A percentile compares a stretch with the other conserved stretches of the same genome.
phyloP scores from a whole-genome alignment of 2,329 filamentous ascomycete genomes.

The Cercospora zeae-maydis region DNA sequence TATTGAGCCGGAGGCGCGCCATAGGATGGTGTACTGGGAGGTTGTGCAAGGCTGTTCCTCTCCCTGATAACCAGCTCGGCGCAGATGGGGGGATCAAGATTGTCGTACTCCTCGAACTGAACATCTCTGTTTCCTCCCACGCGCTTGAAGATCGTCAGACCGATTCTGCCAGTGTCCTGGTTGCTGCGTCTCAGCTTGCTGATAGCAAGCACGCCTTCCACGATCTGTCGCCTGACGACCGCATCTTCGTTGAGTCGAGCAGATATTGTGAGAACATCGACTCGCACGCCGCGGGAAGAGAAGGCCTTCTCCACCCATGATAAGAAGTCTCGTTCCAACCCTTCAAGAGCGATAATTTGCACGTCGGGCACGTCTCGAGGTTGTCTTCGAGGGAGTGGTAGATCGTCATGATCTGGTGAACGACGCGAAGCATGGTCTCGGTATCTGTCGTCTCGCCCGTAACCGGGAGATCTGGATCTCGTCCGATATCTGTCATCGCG shows the following conservation, averaged over 20 bases:
- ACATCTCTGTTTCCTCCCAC: slow-evolving; percentile 70
- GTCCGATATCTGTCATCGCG: slow-evolving; percentile 38
- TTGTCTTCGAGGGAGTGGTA: slow-evolving; percentile 70
- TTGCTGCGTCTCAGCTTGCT: slow-evolving; percentile 68
- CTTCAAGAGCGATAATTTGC: slow-evolving; percentile 77
- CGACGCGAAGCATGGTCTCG: slow-evolving; percentile 61
- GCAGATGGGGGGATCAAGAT: slow-evolving; percentile 72
- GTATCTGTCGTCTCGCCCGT: slow-evolving; percentile 40
- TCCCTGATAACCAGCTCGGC: slow-evolving; percentile 75
- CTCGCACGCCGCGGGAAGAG: slow-evolving; percentile 64
- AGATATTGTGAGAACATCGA: slow-evolving; percentile 75
- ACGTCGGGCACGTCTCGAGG: slow-evolving; percentile 80
- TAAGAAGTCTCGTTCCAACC: slow-evolving; percentile 75
- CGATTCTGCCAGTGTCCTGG: slow-evolving; percentile 69
- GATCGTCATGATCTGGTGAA: slow-evolving; percentile 57
- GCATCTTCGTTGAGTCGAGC: slow-evolving; percentile 71
- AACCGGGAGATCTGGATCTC: slow-evolving; percentile 35
- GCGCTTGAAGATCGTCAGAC: slow-evolving; percentile 81
- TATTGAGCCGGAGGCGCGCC: slow-evolving; percentile 33
- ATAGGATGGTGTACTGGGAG: slow-evolving; percentile 20
- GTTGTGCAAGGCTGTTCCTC: slow-evolving; percentile 50
- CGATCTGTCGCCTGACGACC: slow-evolving; percentile 78
- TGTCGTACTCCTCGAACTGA: slow-evolving; percentile 81
- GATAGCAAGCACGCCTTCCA: slow-evolving; percentile 84
- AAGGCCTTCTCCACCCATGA: slow-evolving; percentile 78